Percentiles rank a stretch among this genome's conserved stretches.
These are phyloP conservation scores for Ophiorrhiza pumila DNA, from an alignment of 257 asterid species.

Conservation along the genomic window DNA sequence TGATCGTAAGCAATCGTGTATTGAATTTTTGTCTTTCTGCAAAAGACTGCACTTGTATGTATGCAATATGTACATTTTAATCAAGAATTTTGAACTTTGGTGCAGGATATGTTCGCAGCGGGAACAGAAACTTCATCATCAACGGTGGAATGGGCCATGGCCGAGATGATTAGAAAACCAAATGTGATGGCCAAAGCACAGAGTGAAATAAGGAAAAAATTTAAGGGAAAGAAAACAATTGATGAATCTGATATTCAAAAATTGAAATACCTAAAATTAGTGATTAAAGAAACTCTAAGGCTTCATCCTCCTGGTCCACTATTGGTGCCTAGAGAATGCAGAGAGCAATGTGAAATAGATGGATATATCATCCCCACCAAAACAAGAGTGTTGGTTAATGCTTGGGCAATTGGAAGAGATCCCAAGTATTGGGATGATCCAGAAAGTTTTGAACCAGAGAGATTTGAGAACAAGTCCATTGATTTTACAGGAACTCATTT, in stretches of 20 bases:
- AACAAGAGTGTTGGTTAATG: neutral
- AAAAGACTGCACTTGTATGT: neutral
- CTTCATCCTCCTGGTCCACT: constrained; percentile 25
- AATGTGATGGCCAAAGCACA: constrained; percentile 27
- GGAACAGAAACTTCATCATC: constrained; percentile 26
- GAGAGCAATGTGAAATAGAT: constrained; percentile 8
- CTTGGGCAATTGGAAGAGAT: constrained; percentile 2
- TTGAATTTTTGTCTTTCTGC: neutral
- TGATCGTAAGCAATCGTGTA: constrained; percentile 1
- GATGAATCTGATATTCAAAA: constrained; percentile 13
- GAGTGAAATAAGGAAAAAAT: constrained; percentile 16
- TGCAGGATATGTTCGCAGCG: constrained; percentile 25
- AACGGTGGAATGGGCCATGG: constrained; percentile 20
- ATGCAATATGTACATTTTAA: neutral
- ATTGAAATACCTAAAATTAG: constrained; percentile 20
- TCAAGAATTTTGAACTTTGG: neutral
- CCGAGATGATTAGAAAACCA: constrained; percentile 26
- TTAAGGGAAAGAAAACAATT: constrained; percentile 10
- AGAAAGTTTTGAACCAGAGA: neutral
- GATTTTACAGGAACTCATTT: neutral
- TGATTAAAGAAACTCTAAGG: no score
- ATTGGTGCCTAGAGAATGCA: constrained; percentile 20
- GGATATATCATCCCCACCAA: neutral
- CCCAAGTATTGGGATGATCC: neutral
- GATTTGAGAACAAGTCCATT: neutral